phyloP scores from a whole-genome alignment of 108 stramenopile genomes.

The Skeletonema grethae region DNA sequence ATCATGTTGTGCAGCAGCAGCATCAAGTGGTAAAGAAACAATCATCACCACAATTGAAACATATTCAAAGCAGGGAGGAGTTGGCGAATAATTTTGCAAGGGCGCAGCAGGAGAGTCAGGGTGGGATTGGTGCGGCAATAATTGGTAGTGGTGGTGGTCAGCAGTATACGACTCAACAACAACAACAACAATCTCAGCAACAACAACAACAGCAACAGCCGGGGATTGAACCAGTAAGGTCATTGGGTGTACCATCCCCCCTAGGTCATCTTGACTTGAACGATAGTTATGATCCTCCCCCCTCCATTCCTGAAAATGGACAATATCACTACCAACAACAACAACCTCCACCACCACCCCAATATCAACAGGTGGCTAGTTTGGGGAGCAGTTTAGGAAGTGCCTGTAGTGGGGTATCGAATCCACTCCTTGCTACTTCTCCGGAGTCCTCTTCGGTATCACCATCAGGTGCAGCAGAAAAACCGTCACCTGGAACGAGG shows the following conservation, averaged over 20 bases:
- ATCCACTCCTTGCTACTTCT: neutral
- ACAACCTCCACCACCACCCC: neutral
- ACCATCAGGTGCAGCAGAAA: neutral
- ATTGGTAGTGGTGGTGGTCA: neutral
- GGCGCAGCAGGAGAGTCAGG: constrained; percentile 15
- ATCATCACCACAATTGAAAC: constrained; percentile 28
- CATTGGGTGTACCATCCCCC: constrained; percentile 9
- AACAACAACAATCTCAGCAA: neutral
- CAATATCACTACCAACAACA: neutral
- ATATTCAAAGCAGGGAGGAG: constrained; percentile 19
- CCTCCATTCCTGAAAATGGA: constrained; percentile 24
- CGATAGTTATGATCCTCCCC: constrained; percentile 18
- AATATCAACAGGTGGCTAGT: constrained; percentile 9
- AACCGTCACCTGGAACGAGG: neutral
- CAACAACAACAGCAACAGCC: neutral
- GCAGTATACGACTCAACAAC: neutral
- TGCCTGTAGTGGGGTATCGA: neutral
- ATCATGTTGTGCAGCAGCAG: constrained; percentile 1
- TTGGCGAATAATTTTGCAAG: constrained; percentile 44
- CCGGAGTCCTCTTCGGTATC: neutral
- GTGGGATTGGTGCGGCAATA: constrained; percentile 1
- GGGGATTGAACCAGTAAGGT: neutral
- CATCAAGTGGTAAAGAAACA: constrained; percentile 1
- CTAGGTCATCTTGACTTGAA: neutral
- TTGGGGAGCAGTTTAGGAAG: constrained; percentile 18